These are phyloP conservation scores for Paraphoma sp. DNA, from an alignment of 2,329 filamentous ascomycete genomes.

Conservation along the genomic window DNA sequence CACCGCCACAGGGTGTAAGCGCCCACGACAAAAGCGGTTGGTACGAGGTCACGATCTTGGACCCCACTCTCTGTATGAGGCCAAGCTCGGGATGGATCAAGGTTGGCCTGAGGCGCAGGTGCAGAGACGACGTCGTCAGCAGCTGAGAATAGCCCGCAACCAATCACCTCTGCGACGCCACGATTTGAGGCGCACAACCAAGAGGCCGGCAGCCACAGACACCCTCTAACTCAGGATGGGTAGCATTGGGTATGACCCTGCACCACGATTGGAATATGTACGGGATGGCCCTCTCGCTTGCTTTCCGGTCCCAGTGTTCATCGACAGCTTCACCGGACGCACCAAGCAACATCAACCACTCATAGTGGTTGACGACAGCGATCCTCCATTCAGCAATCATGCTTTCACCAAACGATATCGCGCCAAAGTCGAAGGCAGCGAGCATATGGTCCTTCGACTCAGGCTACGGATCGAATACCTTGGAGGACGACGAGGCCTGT, in stretches of 20 bases:
- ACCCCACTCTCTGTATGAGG: conserved; percentile 5
- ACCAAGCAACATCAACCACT: background rate
- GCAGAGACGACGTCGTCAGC: conserved; percentile 1
- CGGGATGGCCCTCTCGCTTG: conserved; percentile 3
- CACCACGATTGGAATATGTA: conserved; percentile 9
- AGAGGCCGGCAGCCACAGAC: conserved; percentile 27
- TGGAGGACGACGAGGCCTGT: conserved; percentile 21
- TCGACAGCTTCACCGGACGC: conserved; percentile 1
- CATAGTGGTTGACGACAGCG: background rate
- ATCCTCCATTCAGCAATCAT: conserved; percentile 18
- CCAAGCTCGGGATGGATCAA: conserved; percentile 5
- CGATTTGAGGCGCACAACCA: conserved; percentile 12
- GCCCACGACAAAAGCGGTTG: conserved; percentile 2
- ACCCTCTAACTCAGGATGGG: conserved; percentile 28
- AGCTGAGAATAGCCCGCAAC: conserved; percentile 10
- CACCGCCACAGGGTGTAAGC: conserved; percentile 10
- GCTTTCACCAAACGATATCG: conserved; percentile 28
- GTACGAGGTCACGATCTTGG: conserved; percentile 4
- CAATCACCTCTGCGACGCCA: conserved; percentile 21
- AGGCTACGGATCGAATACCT: conserved; percentile 36
- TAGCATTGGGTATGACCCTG: conserved; percentile 3
- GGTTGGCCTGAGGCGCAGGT: conserved; percentile 23
- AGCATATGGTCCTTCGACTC: conserved; percentile 44
- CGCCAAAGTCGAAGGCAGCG: conserved; percentile 27
- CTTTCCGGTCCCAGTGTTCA: conserved; percentile 4